Evolutionary conservation across 371 early-diverging fungal genomes (phyloP), one percentile per base, ranked within the genome.

Genomic region (Mucor saturninus): DNA sequence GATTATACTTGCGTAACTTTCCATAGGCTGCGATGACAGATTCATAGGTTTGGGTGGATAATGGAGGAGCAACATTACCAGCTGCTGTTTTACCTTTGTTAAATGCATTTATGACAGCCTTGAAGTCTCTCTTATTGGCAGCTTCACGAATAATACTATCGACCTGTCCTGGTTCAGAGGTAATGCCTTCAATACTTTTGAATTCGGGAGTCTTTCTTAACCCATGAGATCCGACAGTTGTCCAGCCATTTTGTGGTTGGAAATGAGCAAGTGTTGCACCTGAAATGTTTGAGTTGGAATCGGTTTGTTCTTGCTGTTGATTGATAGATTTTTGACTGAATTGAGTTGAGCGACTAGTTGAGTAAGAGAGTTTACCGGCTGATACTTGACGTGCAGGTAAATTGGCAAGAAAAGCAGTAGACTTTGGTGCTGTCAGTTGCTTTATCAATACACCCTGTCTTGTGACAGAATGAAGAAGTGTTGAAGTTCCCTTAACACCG

Each of bases 1-100:
- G 67, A 35, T 76, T 74, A 15, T 59, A 52, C 42, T 65, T 73
- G 21, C 68, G 73, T 3, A 81, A 39, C 11, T 61, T 50, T n/a
- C 72, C 70, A 35, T 81, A 76, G 2, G 85, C 77, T 48, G 74
- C 72, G 15, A 84, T 62, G 5, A 84, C 79, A 26, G 78, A 75
- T 60, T 82, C 78, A 40, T 84, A 84, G 0, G 81, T 81, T 37
- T 79, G 67, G 0, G 71, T 50, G 0, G 75, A 75, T 35, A 76
- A 64, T 11, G 72, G 55, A 14, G 51, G 56, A 10, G 62, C 40
- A 5, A 29, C 31, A 32, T 64, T 46, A 4, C 61, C 73, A 30
- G 64, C 68, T 10, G 71, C 43, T 10, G 59, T 55, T 32, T 68
- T 65, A 14, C 69, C 68, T 11, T 74, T 63, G 28, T 67, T 56